Evolutionary conservation across 2,329 filamentous ascomycete genomes (phyloP), one percentile per base, ranked within the genome.

Genomic region (Septoria petroselini): DNA sequence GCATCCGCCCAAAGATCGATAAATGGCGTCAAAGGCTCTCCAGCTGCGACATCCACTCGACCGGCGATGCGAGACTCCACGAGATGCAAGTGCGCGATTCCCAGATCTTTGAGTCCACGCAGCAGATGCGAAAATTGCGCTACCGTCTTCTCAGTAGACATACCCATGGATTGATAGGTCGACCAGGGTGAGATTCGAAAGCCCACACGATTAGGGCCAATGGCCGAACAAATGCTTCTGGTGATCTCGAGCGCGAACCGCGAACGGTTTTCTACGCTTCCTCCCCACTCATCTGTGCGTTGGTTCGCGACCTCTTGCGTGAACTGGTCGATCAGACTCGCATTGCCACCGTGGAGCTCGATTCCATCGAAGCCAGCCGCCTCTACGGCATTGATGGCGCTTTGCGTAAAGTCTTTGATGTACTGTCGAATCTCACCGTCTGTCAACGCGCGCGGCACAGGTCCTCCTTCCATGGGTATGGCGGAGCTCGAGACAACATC

Each of bases 311-410:
- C 73, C 50, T 77, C 75, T 55, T 80, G 83, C 11, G 85, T 70
- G 65, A 88, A 89, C 58, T 84, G 76, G 49, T 78, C 76, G 7
- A 85, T 65, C 1, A 89, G 72, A 61, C 88, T 88, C 11, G 64
- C 64, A 44, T 66, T 68, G 3, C 62, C 68, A 27, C 65, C 73
- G 54, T 75, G 72, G 9, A 76, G 66, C 53, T 76, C 84, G 12
- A 87, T 75, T 3, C 80, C 79, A 60, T 86, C 84, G 55, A 82
- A 79, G 0, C 79, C 79, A 3, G 77, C 79, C 9, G 52, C 53
- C 35, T 70, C 65, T 6, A 76, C 62, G 1, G 73, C 71, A 35
- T 70, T 71, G 59, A 70, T 71, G 0, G 76, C 74, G 3, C 71
- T 73, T 17, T 65, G 59, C 11, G 69, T 71, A 45, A 68, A 75